A percentile compares a stretch with the other conserved stretches of the same genome.
phyloP scores from a whole-genome alignment of 2,329 filamentous ascomycete genomes.

The Sphaerulina populicola region DNA sequence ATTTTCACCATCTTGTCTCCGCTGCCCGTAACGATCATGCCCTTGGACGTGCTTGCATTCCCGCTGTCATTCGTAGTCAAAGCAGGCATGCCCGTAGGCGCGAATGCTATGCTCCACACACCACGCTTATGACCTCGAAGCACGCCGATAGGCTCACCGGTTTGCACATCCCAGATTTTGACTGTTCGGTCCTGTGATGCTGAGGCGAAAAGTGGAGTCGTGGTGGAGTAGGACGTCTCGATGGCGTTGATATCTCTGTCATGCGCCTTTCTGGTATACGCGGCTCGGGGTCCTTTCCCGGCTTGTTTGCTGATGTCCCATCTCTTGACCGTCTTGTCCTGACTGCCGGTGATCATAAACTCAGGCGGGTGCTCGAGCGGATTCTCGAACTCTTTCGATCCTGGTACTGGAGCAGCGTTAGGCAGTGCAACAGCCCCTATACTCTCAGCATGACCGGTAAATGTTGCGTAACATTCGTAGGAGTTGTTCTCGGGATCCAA shows the following conservation, averaged over 20 bases:
- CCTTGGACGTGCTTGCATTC: slow-evolving; percentile 59
- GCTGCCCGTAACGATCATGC: slow-evolving; percentile 78
- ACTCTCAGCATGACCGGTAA: slow-evolving; percentile 90
- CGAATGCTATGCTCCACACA: slow-evolving; percentile 92
- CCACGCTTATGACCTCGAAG: slow-evolving; percentile 86
- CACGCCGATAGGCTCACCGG: slow-evolving; percentile 84
- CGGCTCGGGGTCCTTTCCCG: slow-evolving; percentile 52
- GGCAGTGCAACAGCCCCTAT: slow-evolving; percentile 82
- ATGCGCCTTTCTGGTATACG: slow-evolving; percentile 89
- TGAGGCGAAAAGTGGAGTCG: slow-evolving; percentile 77
- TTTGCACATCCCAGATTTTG: slow-evolving; percentile 88
- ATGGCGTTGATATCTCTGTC: slow-evolving; percentile 98
- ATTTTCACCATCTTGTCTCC: slow-evolving; percentile 95
- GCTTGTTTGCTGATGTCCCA: slow-evolving; percentile 60
- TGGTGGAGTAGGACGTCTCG: slow-evolving; percentile 58
- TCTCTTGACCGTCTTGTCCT: slow-evolving; percentile 89
- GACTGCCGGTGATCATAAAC: slow-evolving; percentile 84
- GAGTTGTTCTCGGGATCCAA: slow-evolving; percentile 67
- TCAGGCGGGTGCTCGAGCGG: slow-evolving; percentile 71
- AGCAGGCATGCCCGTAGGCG: slow-evolving; percentile 65
- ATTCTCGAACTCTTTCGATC: slow-evolving; percentile 61
- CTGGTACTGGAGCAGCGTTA: slow-evolving; percentile 56
- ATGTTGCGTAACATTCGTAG: slow-evolving; percentile 70
- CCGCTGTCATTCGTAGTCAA: slow-evolving; percentile 60
- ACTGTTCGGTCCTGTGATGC: slow-evolving; percentile 94